Conservation (phyloP, 2,329 filamentous ascomycete species). For the Daldinia sp. region DNA sequence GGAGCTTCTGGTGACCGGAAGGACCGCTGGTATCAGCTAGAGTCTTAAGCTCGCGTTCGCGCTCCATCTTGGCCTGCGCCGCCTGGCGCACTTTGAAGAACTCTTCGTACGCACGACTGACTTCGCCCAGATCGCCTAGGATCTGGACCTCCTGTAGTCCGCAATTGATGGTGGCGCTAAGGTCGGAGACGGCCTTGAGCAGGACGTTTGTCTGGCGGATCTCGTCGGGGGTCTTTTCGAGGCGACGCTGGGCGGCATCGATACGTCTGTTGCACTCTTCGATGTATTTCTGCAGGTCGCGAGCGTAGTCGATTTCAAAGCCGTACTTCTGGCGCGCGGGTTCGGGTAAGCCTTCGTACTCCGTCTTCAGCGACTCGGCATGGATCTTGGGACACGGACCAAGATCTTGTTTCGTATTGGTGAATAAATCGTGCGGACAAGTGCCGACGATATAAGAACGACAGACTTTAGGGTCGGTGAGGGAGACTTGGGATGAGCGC, state of each 20-base stretch:
- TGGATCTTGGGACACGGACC: conserved; percentile 90
- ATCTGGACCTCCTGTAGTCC: conserved; percentile 87
- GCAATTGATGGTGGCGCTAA: conserved; percentile 78
- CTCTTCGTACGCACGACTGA: conserved; percentile 85
- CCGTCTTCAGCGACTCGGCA: conserved; percentile 84
- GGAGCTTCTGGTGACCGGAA: conserved; percentile 94
- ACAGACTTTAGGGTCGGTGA: conserved; percentile 93
- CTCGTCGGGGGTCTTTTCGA: conserved; percentile 98
- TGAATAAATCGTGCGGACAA: conserved; percentile 98
- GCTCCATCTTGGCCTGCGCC: conserved; percentile 81
- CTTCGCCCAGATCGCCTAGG: conserved; percentile 81
- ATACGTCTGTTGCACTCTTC: conserved; percentile 96
- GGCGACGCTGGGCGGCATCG: conserved; percentile 83
- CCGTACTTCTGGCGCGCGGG: conserved; percentile 79
- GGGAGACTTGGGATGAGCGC: conserved; percentile 81
- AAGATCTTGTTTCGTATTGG: conserved; percentile 98
- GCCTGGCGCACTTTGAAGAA: conserved; percentile 85
- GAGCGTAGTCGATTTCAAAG: conserved; percentile 96
- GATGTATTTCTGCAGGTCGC: conserved; percentile 95
- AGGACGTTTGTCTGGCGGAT: conserved; percentile 93
- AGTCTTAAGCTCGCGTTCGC: conserved; percentile 87
- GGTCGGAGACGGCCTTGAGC: conserved; percentile 84
- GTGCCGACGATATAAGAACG: conserved; percentile 92
- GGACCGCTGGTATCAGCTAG: conserved; percentile 92
- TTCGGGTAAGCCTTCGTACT: conserved; percentile 80